Evolutionary conservation across 129 eudicot genomes (phyloP).

Genomic region (Helianthus tuberosus): DNA sequence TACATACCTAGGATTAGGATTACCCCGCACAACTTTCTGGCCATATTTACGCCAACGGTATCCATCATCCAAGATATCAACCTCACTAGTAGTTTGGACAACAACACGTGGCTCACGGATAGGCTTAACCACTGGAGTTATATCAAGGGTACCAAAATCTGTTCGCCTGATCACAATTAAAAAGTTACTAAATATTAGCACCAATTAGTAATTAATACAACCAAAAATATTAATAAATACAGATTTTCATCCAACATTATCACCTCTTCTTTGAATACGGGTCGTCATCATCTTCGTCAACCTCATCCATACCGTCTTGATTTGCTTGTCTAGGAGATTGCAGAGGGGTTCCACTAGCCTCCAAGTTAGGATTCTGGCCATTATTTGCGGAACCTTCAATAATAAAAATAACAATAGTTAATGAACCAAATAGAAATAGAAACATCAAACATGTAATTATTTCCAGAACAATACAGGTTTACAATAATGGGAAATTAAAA

Average conservation of each 20-base stretch:
- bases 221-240: background rate
- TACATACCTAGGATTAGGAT: conserved; percentile 96
- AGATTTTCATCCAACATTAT: conserved; percentile 4
- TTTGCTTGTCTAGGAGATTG: conserved; percentile 67
- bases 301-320: conserved; percentile 59
- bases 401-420: conserved; percentile 1
- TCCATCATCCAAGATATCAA: conserved; percentile 98
- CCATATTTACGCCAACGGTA: conserved; percentile 99
- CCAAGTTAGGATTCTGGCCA: conserved; percentile 48
- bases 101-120: conserved; percentile 98
- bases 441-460: conserved; percentile 10
- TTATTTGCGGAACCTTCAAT: conserved; percentile 30
- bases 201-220: conserved; percentile 15
- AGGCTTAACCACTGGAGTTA: conserved; percentile 86
- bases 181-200: conserved; percentile 31
- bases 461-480: background rate
- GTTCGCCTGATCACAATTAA: conserved; percentile 53
- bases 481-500: conserved; percentile 17
- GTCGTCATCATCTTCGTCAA: conserved; percentile 82
- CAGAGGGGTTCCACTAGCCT: conserved; percentile 57
- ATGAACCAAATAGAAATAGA: conserved; percentile 16
- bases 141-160: conserved; percentile 65
- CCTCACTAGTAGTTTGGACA: conserved; percentile 96
- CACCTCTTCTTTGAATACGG: conserved; percentile 82
- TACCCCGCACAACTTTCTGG: conserved; percentile 97